Conservation (phyloP, 768 basidiomycete species). For the Pleurotus giganteus region DNA sequence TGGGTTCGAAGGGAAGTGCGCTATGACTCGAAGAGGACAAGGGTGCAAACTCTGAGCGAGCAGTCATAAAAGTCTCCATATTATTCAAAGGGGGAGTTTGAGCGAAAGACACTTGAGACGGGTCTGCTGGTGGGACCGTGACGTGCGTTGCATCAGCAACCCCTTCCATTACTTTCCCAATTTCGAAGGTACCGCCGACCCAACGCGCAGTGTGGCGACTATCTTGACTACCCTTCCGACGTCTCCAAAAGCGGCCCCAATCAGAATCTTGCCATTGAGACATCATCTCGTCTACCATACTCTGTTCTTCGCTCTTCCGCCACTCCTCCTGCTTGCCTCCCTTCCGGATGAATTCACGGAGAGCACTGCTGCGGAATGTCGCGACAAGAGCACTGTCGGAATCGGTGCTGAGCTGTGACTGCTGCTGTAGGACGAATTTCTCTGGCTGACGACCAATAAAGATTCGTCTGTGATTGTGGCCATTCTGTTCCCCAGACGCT, state of each 20-base stretch:
- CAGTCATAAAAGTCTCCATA: conserved; percentile 24
- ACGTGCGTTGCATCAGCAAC: conserved; percentile 58
- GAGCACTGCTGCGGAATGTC: conserved; percentile 59
- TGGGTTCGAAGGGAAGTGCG: neutral
- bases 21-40: neutral
- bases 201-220: conserved; percentile 37
- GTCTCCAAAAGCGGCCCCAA: conserved; percentile 51
- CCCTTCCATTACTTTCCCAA: conserved; percentile 68
- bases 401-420: conserved; percentile 28
- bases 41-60: conserved; percentile 19
- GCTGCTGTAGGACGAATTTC: conserved; percentile 42
- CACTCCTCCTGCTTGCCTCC: conserved; percentile 70
- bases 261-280: conserved; percentile 64
- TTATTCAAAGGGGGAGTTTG: conserved; percentile 11
- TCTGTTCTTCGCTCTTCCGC: conserved; percentile 52
- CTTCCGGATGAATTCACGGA: conserved; percentile 57
- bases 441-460: conserved; percentile 82
- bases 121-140: conserved; percentile 14
- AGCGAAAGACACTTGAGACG: conserved; percentile 3
- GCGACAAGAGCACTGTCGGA: conserved; percentile 36
- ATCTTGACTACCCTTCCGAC: conserved; percentile 31
- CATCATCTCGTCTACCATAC: conserved; percentile 54
- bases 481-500: conserved; percentile 3
- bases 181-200: conserved; percentile 75
- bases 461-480: conserved; percentile 47